Evolutionary conservation across 208 protist species (phyloP), one percentile per base, ranked within the genome.

Genomic region (Balamuthia mandrillaris): DNA sequence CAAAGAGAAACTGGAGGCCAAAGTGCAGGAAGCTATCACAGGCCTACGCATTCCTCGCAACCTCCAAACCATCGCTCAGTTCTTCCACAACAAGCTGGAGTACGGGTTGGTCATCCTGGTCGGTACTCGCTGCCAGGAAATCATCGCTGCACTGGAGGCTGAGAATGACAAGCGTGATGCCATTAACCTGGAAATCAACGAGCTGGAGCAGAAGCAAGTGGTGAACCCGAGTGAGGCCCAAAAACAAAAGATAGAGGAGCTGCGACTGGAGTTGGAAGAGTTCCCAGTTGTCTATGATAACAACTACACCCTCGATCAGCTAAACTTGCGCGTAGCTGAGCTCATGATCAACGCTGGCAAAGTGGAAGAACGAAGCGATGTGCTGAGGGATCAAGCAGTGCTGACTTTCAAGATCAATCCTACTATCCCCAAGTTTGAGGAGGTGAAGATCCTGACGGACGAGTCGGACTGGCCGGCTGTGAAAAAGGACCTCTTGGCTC

Each of bases 331-430:
- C 18, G 79, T 89, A 27, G 79, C 81, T 39, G 14, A 66, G 6
- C 37, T 89, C n/a, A 86, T 89, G 31, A 89, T 89, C 35, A 24
- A 81, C 37, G 41, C 72, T 3, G 87, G 82, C 7, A 87, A 84
- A 24, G 41, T 79, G 52, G 87, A 89, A 47, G 81, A 85, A 33
- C 39, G 56, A 1, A 68, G 60, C 10, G 86, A 89, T 27, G 45
- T 89, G 2, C 42, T 89, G 4, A 39, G 87, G 31, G 56, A 83
- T 5, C 87, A 89, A 68, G 54, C 60, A 29, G 84, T 89, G 49
- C n/a, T 89, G 37, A 29, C 74, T 10, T 89, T 89, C 61, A 87
- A 68, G 39, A 66, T 78, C n/a, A n/a, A n/a, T n/a, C n/a, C n/a
- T n/a, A n/a, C n/a, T n/a, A n/a, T n/a, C n/a, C n/a, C n/a, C n/a